A percentile compares a stretch with the other conserved stretches of the same genome.
phyloP scores from a whole-genome alignment of 768 basidiomycete genomes.

The Agrocybe pediades region DNA sequence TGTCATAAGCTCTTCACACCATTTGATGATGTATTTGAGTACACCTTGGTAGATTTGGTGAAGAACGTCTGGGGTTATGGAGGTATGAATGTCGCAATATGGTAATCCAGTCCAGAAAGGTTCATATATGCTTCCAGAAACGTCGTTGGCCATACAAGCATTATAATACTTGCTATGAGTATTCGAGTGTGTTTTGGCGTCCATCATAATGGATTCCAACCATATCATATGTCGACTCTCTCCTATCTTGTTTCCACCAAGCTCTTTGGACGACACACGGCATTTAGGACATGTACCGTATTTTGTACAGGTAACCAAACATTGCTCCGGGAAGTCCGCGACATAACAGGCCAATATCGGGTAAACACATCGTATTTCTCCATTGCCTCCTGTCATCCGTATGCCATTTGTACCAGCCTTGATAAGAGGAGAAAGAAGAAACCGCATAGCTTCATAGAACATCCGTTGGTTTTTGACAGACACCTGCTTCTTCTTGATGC shows the following conservation, averaged over 20 bases:
- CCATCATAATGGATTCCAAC: conserved; percentile 3
- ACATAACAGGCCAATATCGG: conserved; percentile 19
- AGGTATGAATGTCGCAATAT: conserved; percentile 9
- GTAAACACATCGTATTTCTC: background rate
- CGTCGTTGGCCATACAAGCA: conserved; percentile 8
- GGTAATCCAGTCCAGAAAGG: conserved; percentile 19
- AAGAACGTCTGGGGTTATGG: conserved; percentile 18
- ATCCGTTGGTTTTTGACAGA: background rate
- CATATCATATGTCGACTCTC: background rate
- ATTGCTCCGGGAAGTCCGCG: conserved; percentile 39
- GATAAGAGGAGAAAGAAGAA: too few species aligned
- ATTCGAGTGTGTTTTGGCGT: background rate
- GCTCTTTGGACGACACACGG: too few species aligned
- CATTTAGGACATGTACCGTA: too few species aligned
- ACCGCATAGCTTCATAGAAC: too few species aligned
- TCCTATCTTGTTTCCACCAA: background rate
- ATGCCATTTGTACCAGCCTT: too few species aligned
- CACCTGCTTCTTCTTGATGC: background rate
- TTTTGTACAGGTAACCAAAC: background rate
- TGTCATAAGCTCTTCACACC: conserved; percentile 3
- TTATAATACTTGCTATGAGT: background rate
- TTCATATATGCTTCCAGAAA: conserved; percentile 6
- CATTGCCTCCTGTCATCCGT: too few species aligned
- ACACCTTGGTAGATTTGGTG: conserved; percentile 20
- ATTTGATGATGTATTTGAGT: conserved; percentile 12